These are phyloP conservation scores for Ensete glaucum DNA, from an alignment of 176 grass and related monocot genomes.

Conservation along the genomic window DNA sequence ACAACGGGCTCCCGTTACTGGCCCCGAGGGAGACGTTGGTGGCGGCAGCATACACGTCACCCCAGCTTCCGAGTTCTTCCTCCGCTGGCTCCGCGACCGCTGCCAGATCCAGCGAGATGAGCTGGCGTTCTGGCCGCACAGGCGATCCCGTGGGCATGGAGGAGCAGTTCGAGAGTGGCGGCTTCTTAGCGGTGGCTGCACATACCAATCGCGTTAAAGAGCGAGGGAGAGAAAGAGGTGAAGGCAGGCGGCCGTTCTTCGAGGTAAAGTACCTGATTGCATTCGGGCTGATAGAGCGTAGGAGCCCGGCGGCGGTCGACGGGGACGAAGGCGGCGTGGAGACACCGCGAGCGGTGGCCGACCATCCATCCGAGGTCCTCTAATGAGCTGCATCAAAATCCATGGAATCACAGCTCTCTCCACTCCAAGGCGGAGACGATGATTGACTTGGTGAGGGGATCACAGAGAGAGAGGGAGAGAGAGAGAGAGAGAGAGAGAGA, in stretches of 20 bases:
- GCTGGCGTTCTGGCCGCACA: slow-evolving; percentile 16
- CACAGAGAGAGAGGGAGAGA: too few relatives aligned
- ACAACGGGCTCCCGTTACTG: slow-evolving; percentile 30
- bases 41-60: slow-evolving; percentile 10
- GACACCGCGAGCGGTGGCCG: slow-evolving; percentile 54
- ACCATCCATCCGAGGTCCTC: slow-evolving; percentile 33
- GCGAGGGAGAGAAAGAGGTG: background rate
- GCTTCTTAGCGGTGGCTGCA: slow-evolving; percentile 46
- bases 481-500: too few relatives aligned
- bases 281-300: slow-evolving; percentile 22
- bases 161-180: slow-evolving; percentile 22
- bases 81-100: slow-evolving; percentile 13
- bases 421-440: too few relatives aligned
- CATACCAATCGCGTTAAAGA: too few relatives aligned
- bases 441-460: too few relatives aligned
- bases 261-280: slow-evolving; percentile 31
- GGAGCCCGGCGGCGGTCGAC: slow-evolving; percentile 21
- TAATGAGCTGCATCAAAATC: too few relatives aligned
- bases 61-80: slow-evolving; percentile 24
- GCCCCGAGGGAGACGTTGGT: slow-evolving; percentile 6
- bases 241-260: too few relatives aligned
- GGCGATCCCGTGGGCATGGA: slow-evolving; percentile 38
- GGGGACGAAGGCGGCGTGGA: slow-evolving; percentile 70
- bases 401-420: too few relatives aligned
- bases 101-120: slow-evolving; percentile 27